Percentiles rank a stretch among this genome's conserved stretches.
Conservation (phyloP, 345 rosid species). For the Rhizophora mangle region DNA sequence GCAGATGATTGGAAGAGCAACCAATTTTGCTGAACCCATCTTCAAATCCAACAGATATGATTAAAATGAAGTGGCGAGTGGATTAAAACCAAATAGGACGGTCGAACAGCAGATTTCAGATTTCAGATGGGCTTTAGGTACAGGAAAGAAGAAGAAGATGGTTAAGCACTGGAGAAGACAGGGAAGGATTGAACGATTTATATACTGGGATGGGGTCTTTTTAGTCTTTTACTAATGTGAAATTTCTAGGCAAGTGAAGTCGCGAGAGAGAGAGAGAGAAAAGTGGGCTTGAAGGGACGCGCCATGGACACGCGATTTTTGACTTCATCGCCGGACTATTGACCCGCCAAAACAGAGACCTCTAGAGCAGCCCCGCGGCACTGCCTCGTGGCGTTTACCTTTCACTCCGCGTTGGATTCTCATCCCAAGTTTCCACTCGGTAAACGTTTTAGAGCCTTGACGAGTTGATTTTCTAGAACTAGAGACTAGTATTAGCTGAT, state of each 20-base stretch:
- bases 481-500: too few species aligned
- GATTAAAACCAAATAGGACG: too few species aligned
- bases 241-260: constrained; percentile 8
- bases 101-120: too few species aligned
- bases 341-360: constrained; percentile 1
- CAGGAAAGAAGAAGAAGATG: background rate
- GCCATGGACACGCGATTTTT: constrained; percentile 14
- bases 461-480: too few species aligned
- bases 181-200: background rate
- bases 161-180: background rate
- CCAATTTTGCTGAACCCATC: constrained; percentile 27
- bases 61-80: background rate
- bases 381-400: background rate
- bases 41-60: background rate
- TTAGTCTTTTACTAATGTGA: background rate
- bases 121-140: too few species aligned
- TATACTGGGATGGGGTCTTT: background rate
- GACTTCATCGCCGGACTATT: constrained; percentile 23
- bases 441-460: too few species aligned
- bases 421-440: background rate
- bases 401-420: background rate
- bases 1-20: constrained; percentile 23
- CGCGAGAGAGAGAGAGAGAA: background rate
- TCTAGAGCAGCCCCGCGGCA: background rate
- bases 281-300: constrained; percentile 11